A percentile compares a stretch with the other conserved stretches of the same genome.
Conservation (phyloP, 176 grass and related monocot genomes). For the Oryza glumipatula region DNA sequence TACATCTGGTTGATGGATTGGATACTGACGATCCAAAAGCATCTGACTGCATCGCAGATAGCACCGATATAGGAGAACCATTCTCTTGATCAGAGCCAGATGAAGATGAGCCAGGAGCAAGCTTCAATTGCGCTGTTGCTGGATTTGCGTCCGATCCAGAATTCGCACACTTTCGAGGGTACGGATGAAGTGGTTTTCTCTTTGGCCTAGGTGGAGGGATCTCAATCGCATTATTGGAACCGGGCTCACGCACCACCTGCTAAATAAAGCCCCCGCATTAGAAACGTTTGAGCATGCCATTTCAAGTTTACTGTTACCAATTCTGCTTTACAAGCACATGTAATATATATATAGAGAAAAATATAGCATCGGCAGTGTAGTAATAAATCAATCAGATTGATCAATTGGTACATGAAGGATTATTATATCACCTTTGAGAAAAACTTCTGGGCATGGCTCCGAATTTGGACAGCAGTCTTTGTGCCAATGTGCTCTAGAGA, state of each 20-base stretch:
- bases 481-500: slow-evolving; percentile 94
- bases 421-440: slow-evolving; percentile 82
- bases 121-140: slow-evolving; percentile 30
- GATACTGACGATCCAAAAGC: slow-evolving; percentile 54
- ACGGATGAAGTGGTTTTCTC: slow-evolving; percentile 85
- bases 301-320: not conserved
- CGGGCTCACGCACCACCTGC: slow-evolving; percentile 64
- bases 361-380: not conserved
- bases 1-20: slow-evolving; percentile 40
- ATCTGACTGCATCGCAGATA: slow-evolving; percentile 65
- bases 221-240: slow-evolving; percentile 47
- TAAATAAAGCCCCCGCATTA: slow-evolving; percentile 14
- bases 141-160: not conserved
- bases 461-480: slow-evolving; percentile 93
- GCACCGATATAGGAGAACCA: slow-evolving; percentile 74
- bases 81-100: slow-evolving; percentile 64
- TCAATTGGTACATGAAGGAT: slow-evolving; percentile 29
- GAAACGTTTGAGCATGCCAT: not conserved
- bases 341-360: too few species aligned
- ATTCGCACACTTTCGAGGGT: slow-evolving; percentile 74
- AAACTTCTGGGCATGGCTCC: slow-evolving; percentile 99
- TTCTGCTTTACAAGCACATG: not conserved
- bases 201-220: slow-evolving; percentile 96
- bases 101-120: slow-evolving; percentile 35
- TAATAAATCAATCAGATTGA: slow-evolving; percentile 7